These are phyloP conservation scores for Pseudotulostoma volvatum DNA, from an alignment of 495 filamentous ascomycete species.

Conservation along the genomic window DNA sequence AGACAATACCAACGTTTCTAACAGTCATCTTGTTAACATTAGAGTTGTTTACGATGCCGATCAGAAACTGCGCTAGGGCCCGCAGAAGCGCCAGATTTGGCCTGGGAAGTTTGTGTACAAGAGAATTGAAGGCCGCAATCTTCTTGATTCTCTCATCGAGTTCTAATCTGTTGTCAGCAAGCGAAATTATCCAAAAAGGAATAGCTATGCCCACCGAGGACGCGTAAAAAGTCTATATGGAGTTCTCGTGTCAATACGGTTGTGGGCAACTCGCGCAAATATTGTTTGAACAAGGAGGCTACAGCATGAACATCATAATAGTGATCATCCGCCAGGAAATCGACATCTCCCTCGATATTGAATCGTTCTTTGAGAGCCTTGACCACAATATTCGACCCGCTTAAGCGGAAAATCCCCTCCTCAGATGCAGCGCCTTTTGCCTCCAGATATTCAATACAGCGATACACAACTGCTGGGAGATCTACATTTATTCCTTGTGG, in stretches of 20 bases:
- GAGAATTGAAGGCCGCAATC: constrained; percentile 60
- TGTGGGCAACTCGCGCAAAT: constrained; percentile 78
- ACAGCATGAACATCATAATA: constrained; percentile 95
- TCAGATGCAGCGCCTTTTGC: constrained; percentile 67
- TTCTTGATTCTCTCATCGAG: constrained; percentile 57
- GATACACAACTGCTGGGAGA: constrained; percentile 89
- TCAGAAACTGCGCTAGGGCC: constrained; percentile 71
- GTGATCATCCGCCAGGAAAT: constrained; percentile 64
- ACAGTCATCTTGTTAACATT: constrained; percentile 97
- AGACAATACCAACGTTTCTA: constrained; percentile 93
- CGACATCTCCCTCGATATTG: constrained; percentile 86
- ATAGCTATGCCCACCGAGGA: constrained; percentile 46
- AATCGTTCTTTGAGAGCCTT: constrained; percentile 82
- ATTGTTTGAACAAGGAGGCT: constrained; percentile 84
- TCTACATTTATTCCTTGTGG: constrained; percentile 54
- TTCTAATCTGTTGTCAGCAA: constrained; percentile 25
- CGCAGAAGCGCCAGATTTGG: constrained; percentile 65
- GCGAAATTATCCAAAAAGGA: background rate
- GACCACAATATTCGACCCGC: constrained; percentile 86
- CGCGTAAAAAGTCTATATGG: constrained; percentile 72
- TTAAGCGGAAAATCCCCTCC: constrained; percentile 92
- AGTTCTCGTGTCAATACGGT: constrained; percentile 84
- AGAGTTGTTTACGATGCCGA: constrained; percentile 75
- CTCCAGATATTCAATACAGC: constrained; percentile 86
- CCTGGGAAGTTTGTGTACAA: constrained; percentile 70